phyloP scores from a whole-genome alignment of 148 eudicot genomes.

The Diospyros lotus region DNA sequence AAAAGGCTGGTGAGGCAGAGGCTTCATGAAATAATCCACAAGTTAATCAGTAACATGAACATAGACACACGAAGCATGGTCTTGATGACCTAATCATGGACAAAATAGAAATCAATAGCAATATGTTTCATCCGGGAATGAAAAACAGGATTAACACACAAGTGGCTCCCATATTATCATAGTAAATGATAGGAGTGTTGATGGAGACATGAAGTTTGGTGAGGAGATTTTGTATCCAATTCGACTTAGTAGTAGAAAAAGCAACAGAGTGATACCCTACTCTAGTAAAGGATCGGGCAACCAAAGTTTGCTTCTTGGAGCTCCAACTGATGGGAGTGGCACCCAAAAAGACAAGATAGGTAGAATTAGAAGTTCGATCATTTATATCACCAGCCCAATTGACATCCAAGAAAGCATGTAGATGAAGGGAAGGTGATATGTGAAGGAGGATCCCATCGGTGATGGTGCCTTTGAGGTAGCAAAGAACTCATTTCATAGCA shows the following conservation, averaged over 20 bases:
- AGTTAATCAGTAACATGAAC: background rate
- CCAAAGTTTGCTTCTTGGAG: conserved; percentile 2
- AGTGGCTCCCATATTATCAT: conserved; percentile 11
- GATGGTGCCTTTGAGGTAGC: conserved; percentile 8
- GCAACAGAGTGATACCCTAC: conserved; percentile 1
- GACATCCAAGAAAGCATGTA: conserved; percentile 2
- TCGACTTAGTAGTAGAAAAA: background rate
- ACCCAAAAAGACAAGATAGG: conserved; percentile 4
- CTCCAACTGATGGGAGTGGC: background rate
- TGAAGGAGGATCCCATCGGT: background rate
- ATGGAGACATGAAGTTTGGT: background rate
- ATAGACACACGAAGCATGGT: background rate
- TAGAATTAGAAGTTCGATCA: conserved; percentile 3
- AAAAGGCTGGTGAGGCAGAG: background rate
- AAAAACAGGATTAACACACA: conserved; percentile 8
- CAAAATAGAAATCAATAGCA: conserved; percentile 8
- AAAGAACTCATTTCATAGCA: conserved; percentile 5
- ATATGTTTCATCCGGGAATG: conserved; percentile 12
- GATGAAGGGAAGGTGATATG: background rate
- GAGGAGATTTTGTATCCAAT: conserved; percentile 6
- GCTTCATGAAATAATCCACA: conserved; percentile 9
- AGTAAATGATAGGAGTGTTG: background rate
- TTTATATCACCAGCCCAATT: conserved; percentile 10
- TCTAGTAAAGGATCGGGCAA: background rate
- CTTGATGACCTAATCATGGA: conserved; percentile 2